These are phyloP conservation scores for Quillaja saponaria DNA, from an alignment of 306 rosid species.

Conservation along the genomic window DNA sequence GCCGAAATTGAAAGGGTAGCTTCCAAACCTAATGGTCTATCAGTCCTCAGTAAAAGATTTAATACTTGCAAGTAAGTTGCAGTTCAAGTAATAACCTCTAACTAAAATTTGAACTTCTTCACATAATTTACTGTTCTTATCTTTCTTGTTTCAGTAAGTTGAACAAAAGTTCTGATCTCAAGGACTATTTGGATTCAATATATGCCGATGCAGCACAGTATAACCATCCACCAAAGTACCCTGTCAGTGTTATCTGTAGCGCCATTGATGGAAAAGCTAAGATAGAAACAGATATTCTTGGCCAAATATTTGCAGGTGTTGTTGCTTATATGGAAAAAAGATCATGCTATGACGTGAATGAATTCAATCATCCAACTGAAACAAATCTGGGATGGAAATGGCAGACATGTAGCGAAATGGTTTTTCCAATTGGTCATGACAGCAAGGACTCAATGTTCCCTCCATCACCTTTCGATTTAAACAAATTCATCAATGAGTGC, in stretches of 20 bases:
- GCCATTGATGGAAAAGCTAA: conserved; percentile 33
- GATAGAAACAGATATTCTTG: conserved; percentile 19
- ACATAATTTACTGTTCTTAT: too few relatives aligned
- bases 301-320: conserved; percentile 40
- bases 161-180: conserved; percentile 20
- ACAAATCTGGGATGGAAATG: conserved; percentile 37
- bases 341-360: conserved; percentile 33
- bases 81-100: too few relatives aligned
- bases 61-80: conserved; percentile 27
- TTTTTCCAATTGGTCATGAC: conserved; percentile 46
- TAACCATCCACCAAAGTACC: conserved; percentile 28
- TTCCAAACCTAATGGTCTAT: conserved; percentile 39
- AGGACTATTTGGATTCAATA: conserved; percentile 25
- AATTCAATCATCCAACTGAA: conserved; percentile 19
- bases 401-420: conserved; percentile 67
- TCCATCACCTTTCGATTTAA: conserved; percentile 37
- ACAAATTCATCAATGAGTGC: conserved; percentile 36
- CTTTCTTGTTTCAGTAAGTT: conserved; percentile 23
- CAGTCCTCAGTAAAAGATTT: conserved; percentile 46
- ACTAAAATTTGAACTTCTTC: too few relatives aligned
- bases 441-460: conserved; percentile 54
- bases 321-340: background rate
- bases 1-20: conserved; percentile 52
- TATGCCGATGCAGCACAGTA: conserved; percentile 35
- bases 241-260: conserved; percentile 27